These are phyloP conservation scores for Dryadomyces quercivorus DNA, from an alignment of 2,329 filamentous ascomycete genomes.

Conservation along the genomic window DNA sequence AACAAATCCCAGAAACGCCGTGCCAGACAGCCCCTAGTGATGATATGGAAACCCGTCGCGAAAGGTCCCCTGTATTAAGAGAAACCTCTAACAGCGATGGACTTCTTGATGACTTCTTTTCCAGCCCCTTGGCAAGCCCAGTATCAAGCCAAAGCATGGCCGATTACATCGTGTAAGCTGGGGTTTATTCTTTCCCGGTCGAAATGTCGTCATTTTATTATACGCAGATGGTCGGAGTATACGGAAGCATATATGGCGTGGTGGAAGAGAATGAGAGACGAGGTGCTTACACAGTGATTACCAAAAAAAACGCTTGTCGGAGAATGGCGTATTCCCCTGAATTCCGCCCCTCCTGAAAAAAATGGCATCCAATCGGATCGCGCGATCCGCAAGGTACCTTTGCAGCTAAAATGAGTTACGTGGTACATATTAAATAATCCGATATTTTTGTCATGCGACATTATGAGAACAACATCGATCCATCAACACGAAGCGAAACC, in stretches of 20 bases:
- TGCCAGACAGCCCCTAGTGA: background rate
- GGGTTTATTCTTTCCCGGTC: too few species aligned
- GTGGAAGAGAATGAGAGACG: background rate
- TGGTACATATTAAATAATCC: background rate
- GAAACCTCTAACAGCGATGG: background rate
- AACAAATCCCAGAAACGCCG: background rate
- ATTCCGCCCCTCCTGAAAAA: background rate
- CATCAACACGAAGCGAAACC: background rate
- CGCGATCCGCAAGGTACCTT: background rate
- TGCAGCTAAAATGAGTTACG: background rate
- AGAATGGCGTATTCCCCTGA: background rate
- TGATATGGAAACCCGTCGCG: background rate
- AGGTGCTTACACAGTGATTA: background rate
- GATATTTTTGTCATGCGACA: background rate
- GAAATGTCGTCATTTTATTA: too few species aligned
- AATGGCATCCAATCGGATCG: background rate
- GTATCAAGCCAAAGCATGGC: background rate
- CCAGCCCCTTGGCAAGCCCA: background rate
- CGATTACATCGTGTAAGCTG: too few species aligned
- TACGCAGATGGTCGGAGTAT: too few species aligned
- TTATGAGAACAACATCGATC: background rate
- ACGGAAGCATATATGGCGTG: too few species aligned
- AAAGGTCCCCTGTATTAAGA: too few species aligned
- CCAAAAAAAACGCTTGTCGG: background rate
- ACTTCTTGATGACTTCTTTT: background rate